Percentiles rank a stretch among this genome's conserved stretches.
These are phyloP conservation scores for Apiospora sp. DNA, from an alignment of 2,329 filamentous ascomycete species.

Conservation along the genomic window DNA sequence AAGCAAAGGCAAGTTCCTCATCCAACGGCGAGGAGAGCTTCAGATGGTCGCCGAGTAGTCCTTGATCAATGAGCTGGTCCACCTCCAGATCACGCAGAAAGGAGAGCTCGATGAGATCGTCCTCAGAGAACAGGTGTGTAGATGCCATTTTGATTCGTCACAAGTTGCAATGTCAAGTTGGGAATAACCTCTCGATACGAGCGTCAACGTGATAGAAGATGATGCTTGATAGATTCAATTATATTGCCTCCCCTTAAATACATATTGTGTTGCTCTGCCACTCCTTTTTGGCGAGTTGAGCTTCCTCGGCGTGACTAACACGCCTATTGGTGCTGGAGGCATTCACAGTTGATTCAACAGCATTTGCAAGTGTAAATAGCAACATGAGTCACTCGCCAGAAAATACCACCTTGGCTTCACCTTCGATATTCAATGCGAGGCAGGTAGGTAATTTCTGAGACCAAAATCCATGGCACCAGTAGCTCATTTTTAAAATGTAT, in stretches of 20 bases:
- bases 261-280: background rate
- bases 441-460: no score
- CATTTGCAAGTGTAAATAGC: background rate
- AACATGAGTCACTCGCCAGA: background rate
- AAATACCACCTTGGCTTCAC: no score
- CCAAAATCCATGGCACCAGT: no score
- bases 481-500: no score
- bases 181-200: background rate
- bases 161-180: background rate
- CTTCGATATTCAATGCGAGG: no score
- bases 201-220: background rate
- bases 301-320: background rate
- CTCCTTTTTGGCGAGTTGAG: background rate
- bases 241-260: background rate
- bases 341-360: background rate
- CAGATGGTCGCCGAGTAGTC: slow-evolving; percentile 33
- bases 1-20: slow-evolving; percentile 31
- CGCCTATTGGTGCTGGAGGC: background rate
- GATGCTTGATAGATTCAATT: background rate
- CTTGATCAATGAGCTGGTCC: slow-evolving; percentile 37
- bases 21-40: slow-evolving; percentile 34
- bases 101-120: slow-evolving; percentile 39
- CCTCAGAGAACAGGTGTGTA: slow-evolving; percentile 27
- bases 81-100: slow-evolving; percentile 40
- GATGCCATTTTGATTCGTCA: background rate